phyloP scores from a whole-genome alignment of 495 filamentous ascomycete genomes.

The Echria macrotheca region DNA sequence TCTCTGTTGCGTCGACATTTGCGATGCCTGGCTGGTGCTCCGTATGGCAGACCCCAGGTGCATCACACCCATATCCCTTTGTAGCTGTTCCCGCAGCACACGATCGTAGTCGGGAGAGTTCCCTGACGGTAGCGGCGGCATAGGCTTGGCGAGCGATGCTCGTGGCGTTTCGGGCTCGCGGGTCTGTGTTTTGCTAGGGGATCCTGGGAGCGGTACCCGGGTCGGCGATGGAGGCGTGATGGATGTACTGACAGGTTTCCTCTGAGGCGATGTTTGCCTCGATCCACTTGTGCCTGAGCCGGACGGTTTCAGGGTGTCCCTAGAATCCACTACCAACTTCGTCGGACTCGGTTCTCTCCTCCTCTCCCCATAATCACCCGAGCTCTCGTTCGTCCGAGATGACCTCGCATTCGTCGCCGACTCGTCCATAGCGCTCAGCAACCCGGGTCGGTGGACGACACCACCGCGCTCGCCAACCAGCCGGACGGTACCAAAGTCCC shows the following conservation, averaged over 20 bases:
- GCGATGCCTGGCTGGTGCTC: conserved; percentile 19
- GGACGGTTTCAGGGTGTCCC: conserved; percentile 36
- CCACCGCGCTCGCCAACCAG: conserved; percentile 56
- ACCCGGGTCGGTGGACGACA: conserved; percentile 38
- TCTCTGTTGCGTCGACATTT: conserved; percentile 18
- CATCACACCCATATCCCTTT: conserved; percentile 53
- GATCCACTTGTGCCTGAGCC: conserved; percentile 20
- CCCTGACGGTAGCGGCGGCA: conserved; percentile 21
- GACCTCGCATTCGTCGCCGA: conserved; percentile 63
- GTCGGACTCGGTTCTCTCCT: conserved; percentile 33
- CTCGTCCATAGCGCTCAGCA: conserved; percentile 65
- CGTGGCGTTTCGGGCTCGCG: conserved; percentile 43
- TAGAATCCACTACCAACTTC: conserved; percentile 32
- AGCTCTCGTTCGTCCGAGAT: conserved; percentile 39
- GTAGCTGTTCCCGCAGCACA: conserved; percentile 54
- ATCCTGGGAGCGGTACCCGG: conserved; percentile 58
- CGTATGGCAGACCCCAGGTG: conserved; percentile 27
- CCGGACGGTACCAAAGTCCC: conserved; percentile 92
- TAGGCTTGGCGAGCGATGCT: conserved; percentile 33
- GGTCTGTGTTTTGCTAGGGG: conserved; percentile 37
- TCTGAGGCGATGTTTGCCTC: conserved; percentile 52
- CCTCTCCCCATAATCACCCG: conserved; percentile 45
- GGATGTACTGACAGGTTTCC: conserved; percentile 44
- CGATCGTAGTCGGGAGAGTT: conserved; percentile 54
- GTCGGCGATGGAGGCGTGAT: conserved; percentile 49